These are phyloP conservation scores for Tolypocladium capitatum DNA, from an alignment of 2,329 filamentous ascomycete species.

Conservation along the genomic window DNA sequence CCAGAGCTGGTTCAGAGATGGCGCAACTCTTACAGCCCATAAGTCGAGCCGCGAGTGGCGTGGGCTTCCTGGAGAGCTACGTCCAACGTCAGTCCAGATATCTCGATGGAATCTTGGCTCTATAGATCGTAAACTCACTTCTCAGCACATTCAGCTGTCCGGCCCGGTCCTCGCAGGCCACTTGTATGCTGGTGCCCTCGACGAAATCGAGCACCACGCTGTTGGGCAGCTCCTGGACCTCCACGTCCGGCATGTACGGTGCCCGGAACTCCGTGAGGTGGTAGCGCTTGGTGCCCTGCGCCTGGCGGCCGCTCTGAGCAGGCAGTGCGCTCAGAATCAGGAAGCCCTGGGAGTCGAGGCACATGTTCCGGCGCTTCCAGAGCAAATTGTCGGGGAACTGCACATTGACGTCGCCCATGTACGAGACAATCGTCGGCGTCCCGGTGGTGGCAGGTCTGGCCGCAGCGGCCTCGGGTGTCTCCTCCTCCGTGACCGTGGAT, in stretches of 20 bases:
- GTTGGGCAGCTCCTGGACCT: slow-evolving; percentile 84
- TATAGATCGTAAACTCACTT: slow-evolving; percentile 28
- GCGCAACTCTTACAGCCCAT: slow-evolving; percentile 14
- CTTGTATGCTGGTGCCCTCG: slow-evolving; percentile 46
- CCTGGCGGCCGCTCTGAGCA: slow-evolving; percentile 37
- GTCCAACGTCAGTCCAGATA: background rate
- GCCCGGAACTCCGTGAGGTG: slow-evolving; percentile 72
- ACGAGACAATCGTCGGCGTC: slow-evolving; percentile 39
- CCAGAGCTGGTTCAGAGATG: background rate
- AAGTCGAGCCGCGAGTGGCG: slow-evolving; percentile 16
- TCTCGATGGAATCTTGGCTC: no score
- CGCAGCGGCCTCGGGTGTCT: slow-evolving; percentile 11
- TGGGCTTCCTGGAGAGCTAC: slow-evolving; percentile 24
- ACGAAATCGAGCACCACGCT: slow-evolving; percentile 54
- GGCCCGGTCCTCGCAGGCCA: slow-evolving; percentile 49
- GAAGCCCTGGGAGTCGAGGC: slow-evolving; percentile 71
- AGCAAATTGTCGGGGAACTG: slow-evolving; percentile 93
- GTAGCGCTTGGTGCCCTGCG: slow-evolving; percentile 54
- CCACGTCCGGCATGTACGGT: slow-evolving; percentile 76
- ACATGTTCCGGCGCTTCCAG: slow-evolving; percentile 88
- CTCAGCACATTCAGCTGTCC: slow-evolving; percentile 42
- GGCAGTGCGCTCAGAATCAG: slow-evolving; percentile 58
- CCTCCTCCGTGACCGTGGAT: slow-evolving; percentile 38
- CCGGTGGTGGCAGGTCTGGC: slow-evolving; percentile 16
- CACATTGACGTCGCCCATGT: slow-evolving; percentile 84